Evolutionary conservation across 176 grass and related monocot species (phyloP), one percentile per base, ranked within the genome.

Genomic region (Musa beccarii): DNA sequence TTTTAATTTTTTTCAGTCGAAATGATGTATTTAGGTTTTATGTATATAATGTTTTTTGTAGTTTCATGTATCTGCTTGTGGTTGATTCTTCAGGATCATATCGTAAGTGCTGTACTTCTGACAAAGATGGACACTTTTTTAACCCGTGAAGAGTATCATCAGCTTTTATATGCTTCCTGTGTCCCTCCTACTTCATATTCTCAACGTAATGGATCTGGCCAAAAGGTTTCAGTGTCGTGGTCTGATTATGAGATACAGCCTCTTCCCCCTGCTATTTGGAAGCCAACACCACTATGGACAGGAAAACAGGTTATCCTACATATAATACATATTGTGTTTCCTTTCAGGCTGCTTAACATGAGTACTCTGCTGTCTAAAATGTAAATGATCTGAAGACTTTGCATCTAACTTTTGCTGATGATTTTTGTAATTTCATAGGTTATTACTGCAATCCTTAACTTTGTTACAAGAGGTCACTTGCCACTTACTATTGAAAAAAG

Each of bases 31-130:
- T 56, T 24, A 12, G 6, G 3, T 57, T 70, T 4, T 1, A 51
- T 59, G n/a, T 52, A 14, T 15, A 16, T 74, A 17, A 21, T 19
- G 51, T 54, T 63, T 65, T 70, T 29, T 21, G 14, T 52, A 21
- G 2, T 54, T 4, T 62, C 59, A 59, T 69, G 51, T 22, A 49
- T 59, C 23, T 81, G 55, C 6, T 13, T 81, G 21, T 51, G 19
- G 63, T 72, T 50, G 28, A 69, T 81, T 3, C 73, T 83, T 79
- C 51, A 97, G 94, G 94, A 97, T 76, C 94, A 97, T 79, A 97
- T 97, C 29, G 73, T 92, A 79, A 75, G 94, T 91, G 94, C 94
- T 66, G 94, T 97, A 67, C 88, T 97, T 43, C 78, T 97, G 57
- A 97, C 94, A 87, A 90, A 89, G 70, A 43, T 63, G 50, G 88